These are phyloP conservation scores for Coprinopsis sp. DNA, from an alignment of 768 basidiomycete genomes.

Conservation along the genomic window DNA sequence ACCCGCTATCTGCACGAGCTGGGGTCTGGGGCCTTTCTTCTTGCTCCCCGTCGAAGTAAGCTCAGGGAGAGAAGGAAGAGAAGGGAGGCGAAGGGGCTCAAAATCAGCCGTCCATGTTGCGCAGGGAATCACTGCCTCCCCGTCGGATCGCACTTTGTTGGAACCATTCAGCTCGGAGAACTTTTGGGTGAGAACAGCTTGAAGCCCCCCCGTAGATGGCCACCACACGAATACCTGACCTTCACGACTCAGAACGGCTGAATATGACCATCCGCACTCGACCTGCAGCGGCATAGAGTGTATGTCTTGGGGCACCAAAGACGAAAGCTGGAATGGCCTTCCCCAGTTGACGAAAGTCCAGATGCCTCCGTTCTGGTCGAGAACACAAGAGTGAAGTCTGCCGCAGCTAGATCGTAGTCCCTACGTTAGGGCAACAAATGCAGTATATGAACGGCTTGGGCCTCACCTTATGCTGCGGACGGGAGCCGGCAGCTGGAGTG, in stretches of 20 bases:
- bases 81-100: conserved; percentile 56
- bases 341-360: conserved; percentile 82
- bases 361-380: conserved; percentile 55
- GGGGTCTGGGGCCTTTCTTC: conserved; percentile 24
- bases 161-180: conserved; percentile 44
- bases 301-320: conserved; percentile 43
- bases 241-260: conserved; percentile 65
- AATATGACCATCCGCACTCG: conserved; percentile 79
- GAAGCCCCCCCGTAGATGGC: conserved; percentile 50
- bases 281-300: conserved; percentile 48
- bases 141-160: conserved; percentile 30
- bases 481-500: conserved; percentile 51
- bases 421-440: conserved; percentile 2
- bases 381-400: conserved; percentile 61
- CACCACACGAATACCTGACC: conserved; percentile 77
- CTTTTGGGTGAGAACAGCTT: conserved; percentile 29
- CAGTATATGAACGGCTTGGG: conserved; percentile 2
- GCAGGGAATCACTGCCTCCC: conserved; percentile 52
- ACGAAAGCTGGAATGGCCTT: conserved; percentile 63
- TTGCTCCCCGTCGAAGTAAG: conserved; percentile 29
- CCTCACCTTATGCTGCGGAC: conserved; percentile 63
- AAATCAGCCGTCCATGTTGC: conserved; percentile 50
- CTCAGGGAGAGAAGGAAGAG: conserved; percentile 56
- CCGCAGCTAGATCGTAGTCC: conserved; percentile 58
- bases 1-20: conserved; percentile 77